Conservation (phyloP, 495 filamentous ascomycete genomes). For the Penicillium maclennaniae region DNA sequence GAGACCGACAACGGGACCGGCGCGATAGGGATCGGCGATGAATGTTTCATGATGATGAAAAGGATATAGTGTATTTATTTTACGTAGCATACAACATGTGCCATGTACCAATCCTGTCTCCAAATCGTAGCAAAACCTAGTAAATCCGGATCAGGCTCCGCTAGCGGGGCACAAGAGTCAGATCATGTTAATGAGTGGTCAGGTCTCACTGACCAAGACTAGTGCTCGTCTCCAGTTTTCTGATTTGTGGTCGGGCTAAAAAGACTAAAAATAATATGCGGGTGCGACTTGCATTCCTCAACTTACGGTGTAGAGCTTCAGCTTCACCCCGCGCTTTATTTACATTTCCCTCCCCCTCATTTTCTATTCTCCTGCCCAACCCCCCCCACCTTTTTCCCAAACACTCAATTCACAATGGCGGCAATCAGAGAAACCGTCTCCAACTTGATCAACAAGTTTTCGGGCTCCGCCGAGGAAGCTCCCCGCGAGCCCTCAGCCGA, state of each 20-base stretch:
- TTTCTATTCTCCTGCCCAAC: neutral
- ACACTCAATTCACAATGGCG: conserved; percentile 34
- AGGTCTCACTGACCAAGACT: conserved; percentile 13
- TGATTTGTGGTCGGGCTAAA: conserved; percentile 15
- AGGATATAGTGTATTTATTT: neutral
- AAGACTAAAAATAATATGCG: conserved; percentile 29
- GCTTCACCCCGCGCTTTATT: conserved; percentile 27
- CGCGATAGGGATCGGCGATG: conserved; percentile 24
- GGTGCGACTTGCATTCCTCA: neutral
- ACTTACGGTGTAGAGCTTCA: conserved; percentile 22
- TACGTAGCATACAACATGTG: neutral
- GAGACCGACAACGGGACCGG: conserved; percentile 25
- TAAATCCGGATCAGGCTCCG: conserved; percentile 5
- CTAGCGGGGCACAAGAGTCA: conserved; percentile 2
- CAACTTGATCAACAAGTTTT: conserved; percentile 56
- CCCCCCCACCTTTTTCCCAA: neutral
- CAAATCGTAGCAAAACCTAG: neutral
- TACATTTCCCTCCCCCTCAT: conserved; percentile 16
- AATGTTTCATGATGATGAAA: neutral
- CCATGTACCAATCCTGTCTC: neutral
- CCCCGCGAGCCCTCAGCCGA: conserved; percentile 65
- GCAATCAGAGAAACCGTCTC: conserved; percentile 50
- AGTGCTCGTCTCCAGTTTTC: neutral
- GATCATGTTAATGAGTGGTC: conserved; percentile 9
- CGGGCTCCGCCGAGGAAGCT: conserved; percentile 43